Evolutionary conservation across 1,284 basidiomycete species (phyloP), one percentile per base, ranked within the genome.

Genomic region (Ceratobasidium sp.): DNA sequence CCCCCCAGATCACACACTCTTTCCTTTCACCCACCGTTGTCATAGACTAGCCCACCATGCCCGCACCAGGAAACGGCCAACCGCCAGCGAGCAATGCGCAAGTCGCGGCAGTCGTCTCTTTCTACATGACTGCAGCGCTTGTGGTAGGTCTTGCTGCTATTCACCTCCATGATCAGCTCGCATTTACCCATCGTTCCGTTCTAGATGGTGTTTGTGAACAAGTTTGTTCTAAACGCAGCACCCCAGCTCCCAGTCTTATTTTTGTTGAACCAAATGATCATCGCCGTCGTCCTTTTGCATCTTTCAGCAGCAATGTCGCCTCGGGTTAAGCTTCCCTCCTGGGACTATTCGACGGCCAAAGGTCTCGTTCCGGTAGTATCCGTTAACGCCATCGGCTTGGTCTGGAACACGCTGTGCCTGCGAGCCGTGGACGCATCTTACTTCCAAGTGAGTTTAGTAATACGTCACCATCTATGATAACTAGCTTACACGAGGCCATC

Each of bases 321-420:
- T 2, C 78, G 82, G 21, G 82, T 91, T 57, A 85, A 88, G 75
- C 84, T 91, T 28, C 89, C 89, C 0, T 81, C 80, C 45, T 55
- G 70, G 55, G 86, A 89, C 21, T 48, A 84, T 1, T 79, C 81
- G 39, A 83, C 83, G 1, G 87, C 85, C 10, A 87, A 84, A 76
- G 88, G 89, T 75, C 83, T 91, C 2, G 76, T 84, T 2, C 89
- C 89, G 0, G 88, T 91, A 8, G 86, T 90, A 0, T 53, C 67
- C 2, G 87, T 91, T 48, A 90, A 91, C 77, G 86, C 91, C 36
- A 81, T 89, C 32, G 90, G 91, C 8, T 84, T 93, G 8, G 85
- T 90, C 10, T 92, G 92, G 83, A 92, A 92, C 76, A 91, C 89
- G 0, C 84, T 92, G 16, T 92, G 91, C 77, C 82, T 92, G 67